Percentiles rank a stretch among this genome's conserved stretches.
These are phyloP conservation scores for Ceratocystis diversiconidia DNA, from an alignment of 2,329 filamentous ascomycete genomes.

Conservation along the genomic window DNA sequence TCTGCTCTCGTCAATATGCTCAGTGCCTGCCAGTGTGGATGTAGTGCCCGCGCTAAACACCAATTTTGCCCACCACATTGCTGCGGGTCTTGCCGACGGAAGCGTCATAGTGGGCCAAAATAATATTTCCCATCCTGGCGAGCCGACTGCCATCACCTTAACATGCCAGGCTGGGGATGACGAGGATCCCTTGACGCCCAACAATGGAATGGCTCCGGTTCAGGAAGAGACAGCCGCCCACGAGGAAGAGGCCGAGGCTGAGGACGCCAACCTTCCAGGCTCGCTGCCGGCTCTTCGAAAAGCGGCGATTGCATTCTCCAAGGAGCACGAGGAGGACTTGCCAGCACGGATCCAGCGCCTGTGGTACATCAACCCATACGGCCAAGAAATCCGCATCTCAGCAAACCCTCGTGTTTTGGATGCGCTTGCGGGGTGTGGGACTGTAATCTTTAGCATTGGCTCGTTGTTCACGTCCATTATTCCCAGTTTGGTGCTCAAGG, in stretches of 20 bases:
- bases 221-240: slow-evolving; percentile 43
- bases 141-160: slow-evolving; percentile 37
- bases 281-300: slow-evolving; percentile 66
- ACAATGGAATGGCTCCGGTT: slow-evolving; percentile 8
- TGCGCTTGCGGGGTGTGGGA: slow-evolving; percentile 48
- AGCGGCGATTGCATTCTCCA: slow-evolving; percentile 71
- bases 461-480: slow-evolving; percentile 82
- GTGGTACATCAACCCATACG: slow-evolving; percentile 98
- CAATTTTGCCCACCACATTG: slow-evolving; percentile 92
- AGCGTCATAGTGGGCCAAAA: slow-evolving; percentile 80
- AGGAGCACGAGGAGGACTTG: slow-evolving; percentile 60
- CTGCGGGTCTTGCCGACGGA: slow-evolving; percentile 63
- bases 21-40: slow-evolving; percentile 59
- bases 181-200: slow-evolving; percentile 15
- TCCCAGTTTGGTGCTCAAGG: slow-evolving; percentile 62
- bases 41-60: slow-evolving; percentile 87
- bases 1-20: slow-evolving; percentile 71
- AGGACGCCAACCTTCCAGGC: slow-evolving; percentile 70
- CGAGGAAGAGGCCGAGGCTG: slow-evolving; percentile 48
- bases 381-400: slow-evolving; percentile 79
- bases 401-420: slow-evolving; percentile 70
- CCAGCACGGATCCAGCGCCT: slow-evolving; percentile 63
- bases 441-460: slow-evolving; percentile 84
- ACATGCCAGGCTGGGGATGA: slow-evolving; percentile 19
- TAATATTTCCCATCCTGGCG: slow-evolving; percentile 73